phyloP scores from a whole-genome alignment of 441 rosid species.

The Jatropha podagrica region DNA sequence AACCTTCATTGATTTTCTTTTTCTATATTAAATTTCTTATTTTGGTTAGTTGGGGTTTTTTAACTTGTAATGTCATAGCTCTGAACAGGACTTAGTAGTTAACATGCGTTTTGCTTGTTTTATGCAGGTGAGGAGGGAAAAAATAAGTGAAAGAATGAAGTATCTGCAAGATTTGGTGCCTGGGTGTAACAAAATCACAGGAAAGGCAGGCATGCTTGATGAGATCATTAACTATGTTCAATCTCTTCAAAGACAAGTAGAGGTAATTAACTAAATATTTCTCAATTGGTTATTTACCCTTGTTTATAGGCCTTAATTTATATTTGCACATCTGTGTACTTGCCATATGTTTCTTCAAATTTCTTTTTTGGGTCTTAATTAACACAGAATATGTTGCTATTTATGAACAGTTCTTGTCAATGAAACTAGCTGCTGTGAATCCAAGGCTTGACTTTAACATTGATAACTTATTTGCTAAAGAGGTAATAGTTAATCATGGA shows the following conservation, averaged over 20 bases:
- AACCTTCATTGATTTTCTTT: not conserved
- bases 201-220: constrained; percentile 89
- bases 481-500: constrained; percentile 35
- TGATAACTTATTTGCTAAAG: constrained; percentile 48
- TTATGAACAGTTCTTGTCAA: constrained; percentile 60
- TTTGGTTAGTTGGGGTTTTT: too few relatives aligned
- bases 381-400: not conserved
- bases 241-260: constrained; percentile 77
- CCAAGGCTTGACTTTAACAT: constrained; percentile 57
- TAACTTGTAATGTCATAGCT: too few relatives aligned
- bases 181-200: constrained; percentile 74
- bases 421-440: constrained; percentile 68
- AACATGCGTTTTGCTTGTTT: not conserved
- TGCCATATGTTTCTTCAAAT: not conserved
- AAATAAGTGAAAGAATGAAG: constrained; percentile 88
- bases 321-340: not conserved
- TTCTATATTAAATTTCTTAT: not conserved
- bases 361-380: not conserved
- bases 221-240: constrained; percentile 88
- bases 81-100: too few relatives aligned
- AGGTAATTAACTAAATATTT: constrained; percentile 37
- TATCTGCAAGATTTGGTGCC: constrained; percentile 83
- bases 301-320: not conserved
- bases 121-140: constrained; percentile 80
- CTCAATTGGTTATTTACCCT: not conserved